Evolutionary conservation across 495 filamentous ascomycete genomes (phyloP), one percentile per base, ranked within the genome.

Genomic region (Penicillium tannophilum): DNA sequence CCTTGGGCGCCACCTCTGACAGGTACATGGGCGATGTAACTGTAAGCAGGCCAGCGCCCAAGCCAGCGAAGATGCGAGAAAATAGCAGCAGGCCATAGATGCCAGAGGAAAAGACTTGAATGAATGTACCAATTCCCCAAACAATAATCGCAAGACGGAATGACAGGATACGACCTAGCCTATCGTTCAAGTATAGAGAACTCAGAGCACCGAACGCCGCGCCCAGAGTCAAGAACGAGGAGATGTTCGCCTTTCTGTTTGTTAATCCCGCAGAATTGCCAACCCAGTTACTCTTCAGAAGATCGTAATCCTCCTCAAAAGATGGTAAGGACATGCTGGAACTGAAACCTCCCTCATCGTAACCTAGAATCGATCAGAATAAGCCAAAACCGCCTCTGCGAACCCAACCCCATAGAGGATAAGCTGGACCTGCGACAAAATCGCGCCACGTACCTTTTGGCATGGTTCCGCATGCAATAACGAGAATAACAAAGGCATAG

Each of bases 11-110:
- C 54, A 84, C 79, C 56, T 84, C 81, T 9, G 79, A 79, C 39
- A 83, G 62, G 62, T 83, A 84, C 52, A 83, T 56, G 1, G 81
- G 81, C 2, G 76, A 70, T 10, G 72, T 70, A 14, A 82, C 81
- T 9, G 81, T 82, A 54, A 81, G 67, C 5, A 71, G 69, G 26
- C 80, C 81, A 14, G 81, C 75, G 4, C 80, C 80, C 20, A 84
- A 65, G 0, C 79, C 80, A 50, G 63, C 66, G 65, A 73, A 78
- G 17, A 79, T 76, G 14, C 77, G 69, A 19, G 73, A 69, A 61
- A 79, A 79, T 1, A 79, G 67, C 44, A 79, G 60, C 44, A 81
- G 56, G 23, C 77, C 78, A 69, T 77, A 76, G 12, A 75, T 72
- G 3, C 76, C 76, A 0, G 75, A 79, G 2, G 75, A 71, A 54